Base-by-base conservation (phyloP, 208 protist genomes). In the Crithidia expoeki region DNA sequence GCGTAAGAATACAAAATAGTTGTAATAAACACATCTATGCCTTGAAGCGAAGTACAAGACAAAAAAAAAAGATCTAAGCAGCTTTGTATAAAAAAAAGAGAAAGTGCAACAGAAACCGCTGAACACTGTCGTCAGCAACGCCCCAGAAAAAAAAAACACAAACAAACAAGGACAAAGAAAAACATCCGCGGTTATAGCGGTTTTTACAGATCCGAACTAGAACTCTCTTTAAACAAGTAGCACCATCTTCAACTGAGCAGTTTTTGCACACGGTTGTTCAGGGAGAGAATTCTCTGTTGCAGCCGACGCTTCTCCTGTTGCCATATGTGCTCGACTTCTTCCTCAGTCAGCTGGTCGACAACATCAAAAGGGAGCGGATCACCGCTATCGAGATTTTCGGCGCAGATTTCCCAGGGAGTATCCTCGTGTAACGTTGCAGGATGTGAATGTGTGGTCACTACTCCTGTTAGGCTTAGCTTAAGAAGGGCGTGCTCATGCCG, bases 291-390 rank as follows among this genome's bases (percentile, higher is more conserved):
- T 10, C 25, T 36, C 6, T 19, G 61, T 47, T 57, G 47, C 36
- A 76, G 36, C 17, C 32, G 42, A n/a, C 17, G 40, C 28, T 65
- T 64, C 46, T 77, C 72, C 34, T 30, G 58, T 10, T 56, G 63
- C 72, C 72, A 77, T 19, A 72, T 50, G 28, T 33, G 58, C 33
- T 77, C 72, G 0, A 77, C 51, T 17, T 77, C 64, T 52, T 70
- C 72, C 17, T 77, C 63, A 0, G 53, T 56, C 14, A 77, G 34
- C 27, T 44, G 38, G 40, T 77, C 72, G 19, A 57, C 34, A 7
- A 11, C 12, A 19, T 71, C 70, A 6, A 53, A 62, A 33, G 47
- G 60, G 55, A 77, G 38, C 23, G 57, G 47, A 30, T 51, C 64
- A 11, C 27, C 44, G 23, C 25, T 16, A 1, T 36, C 32, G 12